Evolutionary conservation across 306 rosid genomes (phyloP).

Genomic region (Fragaria nilgerrensis): DNA sequence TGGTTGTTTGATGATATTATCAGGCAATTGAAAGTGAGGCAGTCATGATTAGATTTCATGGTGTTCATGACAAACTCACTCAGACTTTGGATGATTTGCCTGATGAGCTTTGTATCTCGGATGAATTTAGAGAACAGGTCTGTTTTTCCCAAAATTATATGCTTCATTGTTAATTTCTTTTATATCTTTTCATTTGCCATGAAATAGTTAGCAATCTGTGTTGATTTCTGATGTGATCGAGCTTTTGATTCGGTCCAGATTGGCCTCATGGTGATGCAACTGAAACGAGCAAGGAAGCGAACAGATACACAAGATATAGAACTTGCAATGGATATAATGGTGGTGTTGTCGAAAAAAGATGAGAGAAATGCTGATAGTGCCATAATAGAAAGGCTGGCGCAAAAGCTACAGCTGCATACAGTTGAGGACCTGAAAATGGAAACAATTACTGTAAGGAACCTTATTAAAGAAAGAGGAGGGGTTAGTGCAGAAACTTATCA

Average conservation of each 20-base stretch:
- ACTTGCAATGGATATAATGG: constrained; percentile 83
- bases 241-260: constrained; percentile 41
- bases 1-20: background rate
- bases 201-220: background rate
- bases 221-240: background rate
- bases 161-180: background rate
- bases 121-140: constrained; percentile 73
- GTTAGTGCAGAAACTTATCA: constrained; percentile 39
- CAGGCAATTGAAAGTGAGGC: constrained; percentile 58
- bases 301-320: constrained; percentile 77
- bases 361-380: constrained; percentile 63
- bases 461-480: constrained; percentile 55
- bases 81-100: constrained; percentile 49
- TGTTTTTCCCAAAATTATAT: background rate
- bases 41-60: constrained; percentile 50
- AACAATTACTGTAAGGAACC: constrained; percentile 49
- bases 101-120: constrained; percentile 48
- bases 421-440: constrained; percentile 58
- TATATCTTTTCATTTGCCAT: background rate
- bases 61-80: constrained; percentile 42
- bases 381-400: constrained; percentile 60
- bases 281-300: constrained; percentile 60
- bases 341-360: constrained; percentile 48
- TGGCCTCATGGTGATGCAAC: constrained; percentile 64
- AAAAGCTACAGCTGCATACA: constrained; percentile 52